phyloP scores from a whole-genome alignment of 192 early-diverging fungal species.

The Entophlyctis luteolus region DNA sequence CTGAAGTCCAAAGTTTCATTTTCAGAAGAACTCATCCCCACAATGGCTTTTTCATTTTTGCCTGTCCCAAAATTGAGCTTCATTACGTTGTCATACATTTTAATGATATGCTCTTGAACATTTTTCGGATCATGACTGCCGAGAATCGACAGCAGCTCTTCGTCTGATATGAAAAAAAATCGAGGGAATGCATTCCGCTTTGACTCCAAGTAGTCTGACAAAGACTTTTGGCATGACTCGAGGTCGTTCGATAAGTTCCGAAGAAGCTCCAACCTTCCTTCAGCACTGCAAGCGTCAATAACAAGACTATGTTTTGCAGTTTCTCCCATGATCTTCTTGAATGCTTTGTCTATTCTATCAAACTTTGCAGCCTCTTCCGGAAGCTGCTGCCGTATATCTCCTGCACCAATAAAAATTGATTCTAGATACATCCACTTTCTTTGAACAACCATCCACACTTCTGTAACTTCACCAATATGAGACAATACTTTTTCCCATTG shows the following conservation, averaged over 20 bases:
- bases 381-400: slow-evolving; percentile 56
- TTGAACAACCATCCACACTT: slow-evolving; percentile 61
- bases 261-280: slow-evolving; percentile 49
- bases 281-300: slow-evolving; percentile 53
- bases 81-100: slow-evolving; percentile 63
- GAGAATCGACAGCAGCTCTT: slow-evolving; percentile 61
- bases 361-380: slow-evolving; percentile 60
- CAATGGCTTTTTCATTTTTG: slow-evolving; percentile 54
- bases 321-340: slow-evolving; percentile 59
- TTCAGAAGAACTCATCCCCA: slow-evolving; percentile 58
- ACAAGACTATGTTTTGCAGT: slow-evolving; percentile 53
- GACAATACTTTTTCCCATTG: slow-evolving; percentile 61
- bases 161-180: slow-evolving; percentile 63
- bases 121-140: slow-evolving; percentile 58
- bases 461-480: slow-evolving; percentile 54
- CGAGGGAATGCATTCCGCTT: slow-evolving; percentile 58
- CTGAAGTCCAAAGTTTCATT: slow-evolving; percentile 52
- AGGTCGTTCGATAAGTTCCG: slow-evolving; percentile 51
- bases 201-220: slow-evolving; percentile 59
- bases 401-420: slow-evolving; percentile 57
- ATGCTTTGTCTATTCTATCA: slow-evolving; percentile 55
- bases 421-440: slow-evolving; percentile 63
- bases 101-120: slow-evolving; percentile 63
- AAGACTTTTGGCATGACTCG: slow-evolving; percentile 58
- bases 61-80: slow-evolving; percentile 62